Evolutionary conservation across 495 filamentous ascomycete species (phyloP).

Genomic region (Amniculicola lignicola): DNA sequence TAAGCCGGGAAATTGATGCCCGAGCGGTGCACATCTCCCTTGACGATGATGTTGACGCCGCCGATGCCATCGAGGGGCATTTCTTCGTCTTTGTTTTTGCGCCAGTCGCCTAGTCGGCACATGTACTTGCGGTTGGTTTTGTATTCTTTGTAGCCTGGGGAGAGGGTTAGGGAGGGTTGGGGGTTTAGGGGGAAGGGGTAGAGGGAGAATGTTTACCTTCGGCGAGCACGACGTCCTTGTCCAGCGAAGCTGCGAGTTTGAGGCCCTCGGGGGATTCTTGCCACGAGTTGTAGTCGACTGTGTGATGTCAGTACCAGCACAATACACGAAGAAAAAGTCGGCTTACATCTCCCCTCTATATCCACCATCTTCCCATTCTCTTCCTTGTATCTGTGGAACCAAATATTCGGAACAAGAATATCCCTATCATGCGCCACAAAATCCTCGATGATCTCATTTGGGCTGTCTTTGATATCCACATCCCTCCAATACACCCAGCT

Average conservation of each 20-base stretch:
- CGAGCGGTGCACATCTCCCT: slow-evolving; percentile 93
- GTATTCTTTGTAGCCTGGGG: slow-evolving; percentile 84
- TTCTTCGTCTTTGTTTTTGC: slow-evolving; percentile 83
- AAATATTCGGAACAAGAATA: slow-evolving; percentile 93
- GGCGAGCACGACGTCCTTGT: slow-evolving; percentile 75
- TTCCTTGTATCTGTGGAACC: slow-evolving; percentile 89
- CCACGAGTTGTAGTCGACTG: slow-evolving; percentile 99
- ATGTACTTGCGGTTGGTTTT: slow-evolving; percentile 85
- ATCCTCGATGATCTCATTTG: slow-evolving; percentile 83
- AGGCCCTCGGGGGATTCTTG: slow-evolving; percentile 84
- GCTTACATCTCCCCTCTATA: slow-evolving; percentile 91
- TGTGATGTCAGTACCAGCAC: slow-evolving; percentile 5
- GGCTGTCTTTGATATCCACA: slow-evolving; percentile 91
- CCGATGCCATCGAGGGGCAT: slow-evolving; percentile 92
- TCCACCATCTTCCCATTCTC: slow-evolving; percentile 58
- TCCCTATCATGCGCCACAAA: slow-evolving; percentile 92
- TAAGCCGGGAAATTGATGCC: slow-evolving; percentile 98
- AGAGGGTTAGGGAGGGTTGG: background rate
- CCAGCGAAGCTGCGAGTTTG: slow-evolving; percentile 65
- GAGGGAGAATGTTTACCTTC: slow-evolving; percentile 58
- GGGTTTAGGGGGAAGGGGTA: background rate
- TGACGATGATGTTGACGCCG: slow-evolving; percentile 95
- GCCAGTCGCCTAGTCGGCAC: slow-evolving; percentile 85
- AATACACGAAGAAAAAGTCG: background rate
- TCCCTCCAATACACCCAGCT: slow-evolving; percentile 99